Evolutionary conservation across 768 basidiomycete genomes (phyloP).

Genomic region (Serpula lacrymans): DNA sequence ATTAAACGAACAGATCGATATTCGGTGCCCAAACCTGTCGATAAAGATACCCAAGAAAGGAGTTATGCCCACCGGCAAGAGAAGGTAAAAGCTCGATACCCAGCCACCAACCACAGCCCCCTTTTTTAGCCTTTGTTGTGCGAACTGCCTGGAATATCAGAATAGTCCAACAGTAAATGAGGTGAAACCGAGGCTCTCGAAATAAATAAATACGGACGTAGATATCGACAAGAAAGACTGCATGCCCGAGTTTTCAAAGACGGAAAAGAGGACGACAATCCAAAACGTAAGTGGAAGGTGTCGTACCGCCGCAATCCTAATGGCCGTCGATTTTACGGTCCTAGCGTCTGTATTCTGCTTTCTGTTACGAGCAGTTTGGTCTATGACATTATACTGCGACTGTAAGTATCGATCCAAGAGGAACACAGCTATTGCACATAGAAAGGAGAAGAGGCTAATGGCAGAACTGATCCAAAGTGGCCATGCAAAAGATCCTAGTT

Average conservation of each 20-base stretch:
- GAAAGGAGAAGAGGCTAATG: constrained; percentile 35
- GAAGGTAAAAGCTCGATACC: constrained; percentile 41
- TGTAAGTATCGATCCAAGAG: constrained; percentile 37
- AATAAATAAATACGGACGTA: constrained; percentile 38
- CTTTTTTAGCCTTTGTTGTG: constrained; percentile 38
- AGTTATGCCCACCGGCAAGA: constrained; percentile 36
- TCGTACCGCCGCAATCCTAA: constrained; percentile 31
- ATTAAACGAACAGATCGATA: constrained; percentile 32
- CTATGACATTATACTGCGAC: constrained; percentile 30
- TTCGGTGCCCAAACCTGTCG: constrained; percentile 35
- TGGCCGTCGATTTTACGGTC: constrained; percentile 14
- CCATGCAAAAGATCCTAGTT: constrained; percentile 38
- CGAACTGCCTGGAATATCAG: constrained; percentile 31
- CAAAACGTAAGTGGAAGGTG: constrained; percentile 38
- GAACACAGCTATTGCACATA: constrained; percentile 34
- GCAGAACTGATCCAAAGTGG: constrained; percentile 39
- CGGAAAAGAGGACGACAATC: constrained; percentile 36
- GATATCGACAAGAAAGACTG: constrained; percentile 43
- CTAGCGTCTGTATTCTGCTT: constrained; percentile 21
- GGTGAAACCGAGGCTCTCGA: not conserved
- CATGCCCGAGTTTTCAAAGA: constrained; percentile 42
- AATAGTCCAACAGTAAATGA: not conserved
- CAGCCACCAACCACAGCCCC: constrained; percentile 43
- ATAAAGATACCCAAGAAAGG: constrained; percentile 41
- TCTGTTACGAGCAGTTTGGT: constrained; percentile 29